Base-by-base conservation (phyloP, 495 filamentous ascomycete genomes). In the Cudoniella acicularis region DNA sequence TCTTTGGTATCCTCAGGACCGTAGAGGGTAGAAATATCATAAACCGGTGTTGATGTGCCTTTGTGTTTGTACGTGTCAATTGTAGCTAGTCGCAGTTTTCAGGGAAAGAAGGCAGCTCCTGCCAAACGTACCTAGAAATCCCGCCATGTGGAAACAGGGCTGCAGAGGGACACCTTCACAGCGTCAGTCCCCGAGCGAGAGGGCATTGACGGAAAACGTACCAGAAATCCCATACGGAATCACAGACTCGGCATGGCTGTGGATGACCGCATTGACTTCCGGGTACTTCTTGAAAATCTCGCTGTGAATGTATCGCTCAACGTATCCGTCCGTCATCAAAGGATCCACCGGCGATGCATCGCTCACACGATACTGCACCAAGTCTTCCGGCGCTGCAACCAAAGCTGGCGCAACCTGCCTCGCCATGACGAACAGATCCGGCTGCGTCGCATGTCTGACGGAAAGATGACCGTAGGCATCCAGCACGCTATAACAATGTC, bases 391-490 rank as follows among this genome's bases (percentile, higher is more conserved):
- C 0, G 68, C 72, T 3, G 75, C 70, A 13, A 82, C 67, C 8
- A 72, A 52, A 8, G 72, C 79, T 1, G 79, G 76, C 8, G 77
- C 76, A 4, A 78, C 58, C 60, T 67, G 64, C 22, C 67, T 61
- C 2, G 75, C 69, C 66, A 81, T 72, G 56, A 82, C 67, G 64
- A 78, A 80, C 26, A 59, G 69, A 9, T 64, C 22, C 1, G 65
- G 62, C 40, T 73, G 71, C 36, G 60, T 11, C 1, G 75, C 76
- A 58, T 81, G 64, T 1, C 79, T 71, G 42, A 81, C 61, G 3
- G 78, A 81, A 43, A 81, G 68, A 49, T 82, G 79, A 47, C 79
- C 79, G 54, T 76, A 83, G 11, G 75, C 77, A 56, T 82, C 79
- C 41, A 83, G 57, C 25, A 83, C 69, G 22, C 63, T 61, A 36